Conservation (phyloP, 2,329 filamentous ascomycete species). For the Monilinia fructicola region DNA sequence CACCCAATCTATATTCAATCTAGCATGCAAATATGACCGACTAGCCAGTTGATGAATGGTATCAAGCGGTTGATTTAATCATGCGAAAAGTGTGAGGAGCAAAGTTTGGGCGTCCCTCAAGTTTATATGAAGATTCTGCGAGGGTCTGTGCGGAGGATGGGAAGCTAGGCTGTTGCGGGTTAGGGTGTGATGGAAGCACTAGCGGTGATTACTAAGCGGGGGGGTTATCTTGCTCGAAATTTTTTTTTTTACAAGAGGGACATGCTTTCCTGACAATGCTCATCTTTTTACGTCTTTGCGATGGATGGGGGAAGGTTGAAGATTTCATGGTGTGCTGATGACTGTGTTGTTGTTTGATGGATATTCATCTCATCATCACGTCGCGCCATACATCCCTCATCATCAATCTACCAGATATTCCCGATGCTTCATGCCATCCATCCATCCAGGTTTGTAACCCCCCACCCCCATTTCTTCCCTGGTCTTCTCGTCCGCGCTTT, state of each 20-base stretch:
- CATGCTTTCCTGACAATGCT: accelerated
- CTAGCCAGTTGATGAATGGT: conserved; percentile 35
- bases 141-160: conserved; percentile 2
- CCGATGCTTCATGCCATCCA: no score
- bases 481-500: background rate
- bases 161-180: no score
- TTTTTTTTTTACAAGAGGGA: background rate
- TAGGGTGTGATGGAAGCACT: background rate
- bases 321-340: background rate
- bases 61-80: conserved; percentile 38
- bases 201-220: conserved; percentile 14
- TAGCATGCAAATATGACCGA: conserved; percentile 39
- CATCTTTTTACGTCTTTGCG: background rate
- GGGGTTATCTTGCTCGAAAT: background rate
- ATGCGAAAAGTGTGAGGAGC: conserved; percentile 33
- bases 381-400: background rate
- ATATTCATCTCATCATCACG: no score
- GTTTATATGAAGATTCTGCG: background rate
- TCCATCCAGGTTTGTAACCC: background rate
- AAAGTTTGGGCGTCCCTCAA: conserved; percentile 1
- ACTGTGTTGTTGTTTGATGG: background rate
- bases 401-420: background rate
- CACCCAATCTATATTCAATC: conserved; percentile 27
- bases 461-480: background rate
- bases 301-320: no score